phyloP scores from a whole-genome alignment of 768 basidiomycete species.

The Panaeolus papilionaceus region DNA sequence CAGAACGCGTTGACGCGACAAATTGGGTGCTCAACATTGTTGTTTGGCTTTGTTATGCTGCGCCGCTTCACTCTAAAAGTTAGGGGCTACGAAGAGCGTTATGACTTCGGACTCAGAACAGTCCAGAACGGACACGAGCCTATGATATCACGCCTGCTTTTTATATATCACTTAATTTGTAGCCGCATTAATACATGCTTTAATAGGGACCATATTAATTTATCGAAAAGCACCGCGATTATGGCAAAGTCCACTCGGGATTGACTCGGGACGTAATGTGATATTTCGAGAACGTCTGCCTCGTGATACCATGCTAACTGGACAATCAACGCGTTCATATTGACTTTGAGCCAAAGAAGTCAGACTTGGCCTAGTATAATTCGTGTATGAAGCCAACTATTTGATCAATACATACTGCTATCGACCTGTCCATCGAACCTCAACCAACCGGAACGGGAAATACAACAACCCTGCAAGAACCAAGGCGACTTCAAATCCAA shows the following conservation, averaged over 20 bases:
- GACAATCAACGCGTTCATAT: too few species aligned
- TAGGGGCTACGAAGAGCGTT: background rate
- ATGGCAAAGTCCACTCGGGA: too few species aligned
- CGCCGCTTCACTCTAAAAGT: background rate
- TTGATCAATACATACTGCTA: background rate
- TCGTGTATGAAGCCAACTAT: background rate
- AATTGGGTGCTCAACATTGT: constrained; percentile 10
- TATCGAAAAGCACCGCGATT: too few species aligned
- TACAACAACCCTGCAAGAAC: constrained; percentile 61
- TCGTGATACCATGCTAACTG: too few species aligned
- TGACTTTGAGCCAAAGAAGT: background rate
- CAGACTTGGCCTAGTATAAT: background rate
- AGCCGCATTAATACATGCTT: too few species aligned
- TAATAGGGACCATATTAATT: too few species aligned
- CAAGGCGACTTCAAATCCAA: constrained; percentile 84
- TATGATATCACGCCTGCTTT: background rate
- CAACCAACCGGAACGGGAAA: constrained; percentile 58
- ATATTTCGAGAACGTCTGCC: too few species aligned
- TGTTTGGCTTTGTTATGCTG: constrained; percentile 8
- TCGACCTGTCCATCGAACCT: constrained; percentile 36
- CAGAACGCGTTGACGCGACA: constrained; percentile 5
- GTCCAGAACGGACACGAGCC: background rate
- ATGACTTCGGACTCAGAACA: background rate
- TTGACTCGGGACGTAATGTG: too few species aligned
- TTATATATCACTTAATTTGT: background rate